Conservation (phyloP, 2,329 filamentous ascomycete genomes). For the Chalaropsis ovoidea region DNA sequence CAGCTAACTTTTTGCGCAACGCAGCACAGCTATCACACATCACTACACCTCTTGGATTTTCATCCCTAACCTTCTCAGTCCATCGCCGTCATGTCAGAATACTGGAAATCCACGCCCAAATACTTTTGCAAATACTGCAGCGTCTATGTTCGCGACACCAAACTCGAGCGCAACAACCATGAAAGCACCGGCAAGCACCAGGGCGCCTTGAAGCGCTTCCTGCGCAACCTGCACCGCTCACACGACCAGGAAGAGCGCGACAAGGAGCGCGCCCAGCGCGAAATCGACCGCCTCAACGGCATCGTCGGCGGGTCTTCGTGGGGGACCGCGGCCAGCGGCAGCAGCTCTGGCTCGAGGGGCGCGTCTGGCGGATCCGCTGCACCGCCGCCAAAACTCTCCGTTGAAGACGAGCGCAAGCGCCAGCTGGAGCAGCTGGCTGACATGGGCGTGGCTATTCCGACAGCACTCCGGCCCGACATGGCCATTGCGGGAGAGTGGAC, state of each 20-base stretch:
- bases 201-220: constrained; percentile 72
- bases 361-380: constrained; percentile 18
- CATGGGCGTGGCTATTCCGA: constrained; percentile 76
- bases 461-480: constrained; percentile 66
- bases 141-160: constrained; percentile 81
- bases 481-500: constrained; percentile 87
- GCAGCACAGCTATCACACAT: too few species aligned
- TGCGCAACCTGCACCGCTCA: constrained; percentile 76
- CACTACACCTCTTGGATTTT: not conserved
- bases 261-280: constrained; percentile 68
- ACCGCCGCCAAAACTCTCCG: constrained; percentile 30
- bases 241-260: constrained; percentile 75
- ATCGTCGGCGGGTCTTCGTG: constrained; percentile 46
- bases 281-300: constrained; percentile 77
- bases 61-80: not conserved
- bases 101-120: constrained; percentile 96
- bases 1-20: not conserved
- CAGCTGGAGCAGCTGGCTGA: constrained; percentile 82
- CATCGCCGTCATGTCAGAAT: constrained; percentile 67
- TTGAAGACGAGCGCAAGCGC: constrained; percentile 59
- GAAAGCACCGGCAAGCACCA: constrained; percentile 81
- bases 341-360: not conserved
- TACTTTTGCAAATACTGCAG: constrained; percentile 99
- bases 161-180: constrained; percentile 80
- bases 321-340: constrained; percentile 24